phyloP scores from a whole-genome alignment of 164 flowering plant species.

The Nymphaea thermarum region DNA sequence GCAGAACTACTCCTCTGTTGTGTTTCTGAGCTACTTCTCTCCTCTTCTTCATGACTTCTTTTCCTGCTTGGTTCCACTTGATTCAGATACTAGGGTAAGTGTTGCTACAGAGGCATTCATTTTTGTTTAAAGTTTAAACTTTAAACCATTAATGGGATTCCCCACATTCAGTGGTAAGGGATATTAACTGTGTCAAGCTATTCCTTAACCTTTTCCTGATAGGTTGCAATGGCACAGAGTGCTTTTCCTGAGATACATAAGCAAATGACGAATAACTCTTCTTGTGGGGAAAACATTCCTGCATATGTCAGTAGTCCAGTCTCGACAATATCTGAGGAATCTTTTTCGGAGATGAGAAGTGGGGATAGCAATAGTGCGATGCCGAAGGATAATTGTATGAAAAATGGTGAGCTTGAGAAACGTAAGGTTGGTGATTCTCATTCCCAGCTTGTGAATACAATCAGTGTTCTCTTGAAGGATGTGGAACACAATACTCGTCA shows the following conservation, averaged over 20 bases:
- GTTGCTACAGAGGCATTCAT: not conserved
- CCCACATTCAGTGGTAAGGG: too few relatives aligned
- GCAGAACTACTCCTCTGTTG: constrained; percentile 59
- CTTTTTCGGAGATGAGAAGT: constrained; percentile 17
- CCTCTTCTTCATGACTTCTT: constrained; percentile 90
- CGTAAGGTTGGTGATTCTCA: constrained; percentile 19
- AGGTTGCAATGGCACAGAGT: constrained; percentile 82
- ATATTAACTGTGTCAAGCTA: too few relatives aligned
- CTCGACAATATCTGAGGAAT: constrained; percentile 5
- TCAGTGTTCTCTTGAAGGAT: constrained; percentile 42
- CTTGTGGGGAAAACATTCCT: constrained; percentile 16
- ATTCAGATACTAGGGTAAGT: constrained; percentile 87
- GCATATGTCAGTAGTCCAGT: constrained; percentile 9
- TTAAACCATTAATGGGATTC: too few relatives aligned
- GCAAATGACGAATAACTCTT: constrained; percentile 56
- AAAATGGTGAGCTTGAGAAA: constrained; percentile 27
- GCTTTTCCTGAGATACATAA: constrained; percentile 75
- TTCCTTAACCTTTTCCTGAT: constrained; percentile 6
- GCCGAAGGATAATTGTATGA: constrained; percentile 15
- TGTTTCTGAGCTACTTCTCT: constrained; percentile 81
- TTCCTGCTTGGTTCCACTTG: constrained; percentile 82
- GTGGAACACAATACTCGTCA: constrained; percentile 33
- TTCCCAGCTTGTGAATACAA: constrained; percentile 53
- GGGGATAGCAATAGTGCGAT: constrained; percentile 15
- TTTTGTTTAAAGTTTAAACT: too few relatives aligned